A percentile compares a stretch with the other conserved stretches of the same genome.
These are phyloP conservation scores for Acmispon strigosus DNA, from an alignment of 306 rosid species.

Conservation along the genomic window DNA sequence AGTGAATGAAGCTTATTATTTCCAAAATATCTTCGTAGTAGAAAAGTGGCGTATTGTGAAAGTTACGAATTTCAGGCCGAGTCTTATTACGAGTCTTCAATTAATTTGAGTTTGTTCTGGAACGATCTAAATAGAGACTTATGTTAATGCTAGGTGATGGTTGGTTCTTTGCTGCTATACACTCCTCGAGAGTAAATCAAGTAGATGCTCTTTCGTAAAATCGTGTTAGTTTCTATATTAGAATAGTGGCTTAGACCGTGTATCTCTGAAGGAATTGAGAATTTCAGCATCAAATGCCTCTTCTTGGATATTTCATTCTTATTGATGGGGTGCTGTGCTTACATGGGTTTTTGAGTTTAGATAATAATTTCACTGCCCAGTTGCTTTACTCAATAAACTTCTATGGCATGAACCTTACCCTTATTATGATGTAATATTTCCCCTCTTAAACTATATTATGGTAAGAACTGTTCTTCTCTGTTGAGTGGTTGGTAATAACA, in stretches of 20 bases:
- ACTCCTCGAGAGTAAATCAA: not conserved
- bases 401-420: not conserved
- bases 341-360: not conserved
- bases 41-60: not conserved
- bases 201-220: not conserved
- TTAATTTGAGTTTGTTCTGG: constrained; percentile 8
- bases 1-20: constrained; percentile 2
- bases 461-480: not conserved
- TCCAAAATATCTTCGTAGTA: not conserved
- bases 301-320: not conserved
- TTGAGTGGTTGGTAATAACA: not conserved
- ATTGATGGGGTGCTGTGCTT: not conserved
- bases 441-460: not conserved
- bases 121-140: not conserved
- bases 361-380: not conserved
- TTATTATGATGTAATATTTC: not conserved
- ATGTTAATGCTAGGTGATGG: not conserved
- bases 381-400: not conserved
- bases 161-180: not conserved
- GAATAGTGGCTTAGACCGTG: not conserved
- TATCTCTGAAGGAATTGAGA: not conserved
- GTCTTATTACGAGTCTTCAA: not conserved
- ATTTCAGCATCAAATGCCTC: not conserved
- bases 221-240: not conserved
- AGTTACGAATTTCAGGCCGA: not conserved